A percentile compares a stretch with the other conserved stretches of the same genome.
phyloP scores from a whole-genome alignment of 345 rosid genomes.

The Eucalyptus viminalis region DNA sequence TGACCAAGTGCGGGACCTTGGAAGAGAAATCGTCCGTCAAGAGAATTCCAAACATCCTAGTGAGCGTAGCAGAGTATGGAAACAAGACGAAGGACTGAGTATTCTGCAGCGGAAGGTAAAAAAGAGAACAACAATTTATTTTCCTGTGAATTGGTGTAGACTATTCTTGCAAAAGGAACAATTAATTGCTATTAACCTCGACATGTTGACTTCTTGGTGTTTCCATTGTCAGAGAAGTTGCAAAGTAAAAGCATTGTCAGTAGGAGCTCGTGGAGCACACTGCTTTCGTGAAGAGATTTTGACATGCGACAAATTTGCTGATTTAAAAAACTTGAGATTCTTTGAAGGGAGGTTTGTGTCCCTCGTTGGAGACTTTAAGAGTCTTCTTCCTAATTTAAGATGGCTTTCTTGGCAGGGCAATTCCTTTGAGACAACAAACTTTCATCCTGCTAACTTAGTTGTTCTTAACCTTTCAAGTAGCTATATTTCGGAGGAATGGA shows the following conservation, averaged over 20 bases:
- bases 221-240: no score
- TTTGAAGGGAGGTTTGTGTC: accelerated
- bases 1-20: no score
- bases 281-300: accelerated
- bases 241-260: accelerated
- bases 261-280: accelerated
- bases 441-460: background rate
- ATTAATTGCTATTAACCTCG: no score
- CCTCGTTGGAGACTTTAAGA: background rate
- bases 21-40: no score
- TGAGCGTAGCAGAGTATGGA: no score
- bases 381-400: background rate
- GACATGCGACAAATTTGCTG: accelerated
- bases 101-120: accelerated
- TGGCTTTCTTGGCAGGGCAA: accelerated
- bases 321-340: background rate
- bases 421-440: background rate
- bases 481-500: accelerated
- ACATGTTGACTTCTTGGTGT: no score
- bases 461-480: accelerated
- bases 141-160: accelerated
- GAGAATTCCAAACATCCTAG: accelerated
- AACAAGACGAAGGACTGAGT: accelerated
- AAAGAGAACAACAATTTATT: accelerated
- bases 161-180: no score